phyloP scores from a whole-genome alignment of 2,329 filamentous ascomycete genomes.

The Thelonectria rubi region DNA sequence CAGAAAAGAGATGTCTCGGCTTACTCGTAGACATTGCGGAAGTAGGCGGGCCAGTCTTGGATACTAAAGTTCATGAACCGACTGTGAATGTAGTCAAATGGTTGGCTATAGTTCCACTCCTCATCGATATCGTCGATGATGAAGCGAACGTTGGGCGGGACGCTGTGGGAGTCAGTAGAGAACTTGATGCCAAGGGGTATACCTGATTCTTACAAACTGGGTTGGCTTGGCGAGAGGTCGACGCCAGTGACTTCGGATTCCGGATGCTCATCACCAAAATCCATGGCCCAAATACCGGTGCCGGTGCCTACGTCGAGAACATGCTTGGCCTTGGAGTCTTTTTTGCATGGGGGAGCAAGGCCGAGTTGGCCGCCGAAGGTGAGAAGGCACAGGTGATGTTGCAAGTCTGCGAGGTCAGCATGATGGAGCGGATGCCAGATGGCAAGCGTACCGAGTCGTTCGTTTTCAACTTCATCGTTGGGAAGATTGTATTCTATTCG shows the following conservation, averaged over 20 bases:
- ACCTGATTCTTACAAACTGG: neutral
- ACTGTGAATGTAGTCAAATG: constrained; percentile 19
- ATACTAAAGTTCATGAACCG: constrained; percentile 18
- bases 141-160: constrained; percentile 18
- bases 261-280: constrained; percentile 15
- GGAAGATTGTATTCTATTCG: constrained; percentile 1
- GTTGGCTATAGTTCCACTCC: constrained; percentile 11
- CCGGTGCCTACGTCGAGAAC: constrained; percentile 14
- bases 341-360: neutral
- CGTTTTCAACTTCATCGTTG: constrained; percentile 2
- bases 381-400: constrained; percentile 11
- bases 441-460: constrained; percentile 5
- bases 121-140: constrained; percentile 23
- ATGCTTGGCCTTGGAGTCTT: neutral
- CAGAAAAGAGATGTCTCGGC: neutral
- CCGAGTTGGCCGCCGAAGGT: constrained; percentile 7
- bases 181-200: neutral
- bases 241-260: constrained; percentile 9
- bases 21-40: constrained; percentile 10
- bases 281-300: constrained; percentile 12
- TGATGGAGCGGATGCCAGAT: neutral
- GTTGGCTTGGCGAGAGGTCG: constrained; percentile 8
- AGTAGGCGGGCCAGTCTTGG: constrained; percentile 3
- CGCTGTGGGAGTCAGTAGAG: neutral
- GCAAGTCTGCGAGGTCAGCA: neutral